A percentile compares a stretch with the other conserved stretches of the same genome.
These are phyloP conservation scores for Neophaeococcomyces aloes DNA, from an alignment of 2,329 filamentous ascomycete species.

Conservation along the genomic window DNA sequence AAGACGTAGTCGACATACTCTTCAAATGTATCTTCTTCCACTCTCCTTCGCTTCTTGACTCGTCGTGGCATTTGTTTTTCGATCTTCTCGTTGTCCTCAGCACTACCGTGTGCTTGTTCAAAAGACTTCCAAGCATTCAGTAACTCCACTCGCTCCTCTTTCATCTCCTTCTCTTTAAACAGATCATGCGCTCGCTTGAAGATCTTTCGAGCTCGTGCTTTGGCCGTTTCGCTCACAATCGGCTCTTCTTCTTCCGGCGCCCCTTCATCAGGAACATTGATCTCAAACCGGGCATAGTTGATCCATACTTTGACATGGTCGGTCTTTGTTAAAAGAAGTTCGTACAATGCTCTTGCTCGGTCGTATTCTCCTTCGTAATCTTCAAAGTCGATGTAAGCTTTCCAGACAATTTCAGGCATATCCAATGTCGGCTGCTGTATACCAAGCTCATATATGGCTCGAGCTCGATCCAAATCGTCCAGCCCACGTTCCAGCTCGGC, in stretches of 20 bases:
- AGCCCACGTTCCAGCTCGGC: conserved; percentile 85
- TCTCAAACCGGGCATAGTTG: conserved; percentile 95
- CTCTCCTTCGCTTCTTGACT: conserved; percentile 74
- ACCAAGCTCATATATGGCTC: conserved; percentile 86
- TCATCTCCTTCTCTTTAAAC: conserved; percentile 82
- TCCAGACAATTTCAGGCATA: conserved; percentile 97
- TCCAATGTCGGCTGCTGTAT: conserved; percentile 73
- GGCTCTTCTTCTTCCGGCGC: conserved; percentile 51
- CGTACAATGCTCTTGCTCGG: conserved; percentile 69
- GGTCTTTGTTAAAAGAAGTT: conserved; percentile 86
- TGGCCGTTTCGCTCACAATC: conserved; percentile 69
- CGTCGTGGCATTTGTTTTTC: conserved; percentile 88
- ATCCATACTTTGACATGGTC: conserved; percentile 99
- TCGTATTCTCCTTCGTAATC: conserved; percentile 91
- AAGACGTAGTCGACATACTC: conserved; percentile 97
- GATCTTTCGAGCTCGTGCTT: conserved; percentile 66
- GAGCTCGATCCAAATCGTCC: conserved; percentile 76
- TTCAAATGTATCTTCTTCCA: conserved; percentile 89
- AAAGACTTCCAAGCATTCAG: conserved; percentile 90
- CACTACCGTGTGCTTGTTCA: conserved; percentile 70
- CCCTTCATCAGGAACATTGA: conserved; percentile 72
- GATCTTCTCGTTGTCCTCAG: conserved; percentile 67
- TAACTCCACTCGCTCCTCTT: conserved; percentile 83
- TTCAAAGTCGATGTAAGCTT: conserved; percentile 97
- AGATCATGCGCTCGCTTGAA: conserved; percentile 77